phyloP scores from a whole-genome alignment of 768 basidiomycete species.

The Lactarius sanguifluus region DNA sequence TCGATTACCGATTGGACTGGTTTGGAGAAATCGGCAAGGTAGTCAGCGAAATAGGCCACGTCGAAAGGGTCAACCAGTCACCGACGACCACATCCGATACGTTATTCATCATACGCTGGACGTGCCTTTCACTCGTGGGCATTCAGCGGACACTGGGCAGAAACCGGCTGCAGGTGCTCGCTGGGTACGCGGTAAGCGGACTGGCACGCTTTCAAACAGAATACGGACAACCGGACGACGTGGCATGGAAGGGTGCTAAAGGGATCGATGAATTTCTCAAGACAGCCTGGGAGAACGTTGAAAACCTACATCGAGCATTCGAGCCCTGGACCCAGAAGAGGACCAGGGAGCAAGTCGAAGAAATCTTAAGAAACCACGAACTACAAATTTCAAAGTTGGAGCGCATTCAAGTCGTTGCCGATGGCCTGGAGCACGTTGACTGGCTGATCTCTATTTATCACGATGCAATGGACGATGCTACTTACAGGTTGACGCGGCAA shows the following conservation, averaged over 20 bases:
- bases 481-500: slow-evolving; percentile 4
- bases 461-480: slow-evolving; percentile 1
- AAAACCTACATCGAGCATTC: slow-evolving; percentile 4
- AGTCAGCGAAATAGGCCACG: too few species aligned
- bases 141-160: background rate
- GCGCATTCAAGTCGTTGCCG: too few species aligned
- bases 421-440: too few species aligned
- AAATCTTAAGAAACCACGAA: too few species aligned
- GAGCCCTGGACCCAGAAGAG: background rate
- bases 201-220: too few species aligned
- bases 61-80: too few species aligned
- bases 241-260: too few species aligned
- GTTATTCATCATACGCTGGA: background rate
- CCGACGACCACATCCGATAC: too few species aligned
- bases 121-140: background rate
- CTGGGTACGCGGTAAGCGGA: background rate
- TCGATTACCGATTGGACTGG: background rate
- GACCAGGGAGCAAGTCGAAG: too few species aligned
- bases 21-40: background rate
- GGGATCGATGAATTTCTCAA: slow-evolving; percentile 1
- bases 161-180: background rate
- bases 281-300: background rate
- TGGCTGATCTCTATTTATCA: slow-evolving; percentile 4
- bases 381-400: too few species aligned
- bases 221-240: background rate